phyloP scores from a whole-genome alignment of 2,329 filamentous ascomycete genomes.

The Trichophyton equinum region DNA sequence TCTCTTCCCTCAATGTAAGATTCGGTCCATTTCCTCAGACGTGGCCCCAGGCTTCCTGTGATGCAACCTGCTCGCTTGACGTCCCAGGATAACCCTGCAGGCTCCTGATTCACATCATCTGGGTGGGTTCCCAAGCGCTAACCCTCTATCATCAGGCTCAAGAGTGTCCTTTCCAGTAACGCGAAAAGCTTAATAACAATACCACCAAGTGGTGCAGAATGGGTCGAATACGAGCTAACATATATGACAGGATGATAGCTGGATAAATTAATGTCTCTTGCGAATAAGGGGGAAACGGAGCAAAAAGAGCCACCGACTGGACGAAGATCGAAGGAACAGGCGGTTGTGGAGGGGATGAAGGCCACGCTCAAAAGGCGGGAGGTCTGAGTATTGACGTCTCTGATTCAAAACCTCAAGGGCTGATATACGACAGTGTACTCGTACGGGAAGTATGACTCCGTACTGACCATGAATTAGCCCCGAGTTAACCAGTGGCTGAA shows the following conservation, averaged over 20 bases:
- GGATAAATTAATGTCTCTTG: not conserved
- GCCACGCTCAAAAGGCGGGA: too few species aligned
- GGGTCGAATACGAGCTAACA: not conserved
- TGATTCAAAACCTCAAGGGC: too few species aligned
- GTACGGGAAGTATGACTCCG: too few species aligned
- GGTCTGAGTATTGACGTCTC: too few species aligned
- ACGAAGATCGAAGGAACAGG: too few species aligned
- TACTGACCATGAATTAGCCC: too few species aligned
- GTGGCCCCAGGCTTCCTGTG: not conserved
- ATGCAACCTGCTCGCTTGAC: not conserved
- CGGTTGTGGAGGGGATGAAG: too few species aligned
- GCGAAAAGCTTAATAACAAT: not conserved
- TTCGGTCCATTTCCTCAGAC: not conserved
- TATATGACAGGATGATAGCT: not conserved
- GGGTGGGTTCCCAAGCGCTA: not conserved
- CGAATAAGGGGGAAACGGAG: not conserved
- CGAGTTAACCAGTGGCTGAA: too few species aligned
- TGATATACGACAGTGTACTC: too few species aligned
- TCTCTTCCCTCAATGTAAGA: not conserved
- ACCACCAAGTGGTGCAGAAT: not conserved
- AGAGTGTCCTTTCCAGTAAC: not conserved
- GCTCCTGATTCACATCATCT: not conserved
- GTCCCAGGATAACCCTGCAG: not conserved
- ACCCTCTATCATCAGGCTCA: not conserved
- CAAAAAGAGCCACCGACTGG: too few species aligned